These are phyloP conservation scores for Suhomyces vadensis DNA, from an alignment of 805 yeast species.

Conservation along the genomic window DNA sequence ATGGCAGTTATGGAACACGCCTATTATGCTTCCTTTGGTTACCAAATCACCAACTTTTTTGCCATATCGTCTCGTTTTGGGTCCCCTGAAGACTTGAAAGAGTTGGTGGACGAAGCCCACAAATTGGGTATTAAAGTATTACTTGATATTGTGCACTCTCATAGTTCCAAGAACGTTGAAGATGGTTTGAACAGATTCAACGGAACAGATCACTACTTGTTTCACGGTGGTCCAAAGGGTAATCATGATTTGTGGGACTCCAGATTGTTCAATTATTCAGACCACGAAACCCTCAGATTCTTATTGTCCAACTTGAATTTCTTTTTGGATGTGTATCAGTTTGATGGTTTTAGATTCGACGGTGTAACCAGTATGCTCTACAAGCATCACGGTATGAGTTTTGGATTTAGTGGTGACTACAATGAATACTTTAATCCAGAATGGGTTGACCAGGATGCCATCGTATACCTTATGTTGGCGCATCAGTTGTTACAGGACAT, in stretches of 20 bases:
- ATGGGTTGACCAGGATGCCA: constrained; percentile 83
- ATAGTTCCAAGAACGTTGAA: constrained; percentile 89
- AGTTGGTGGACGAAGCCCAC: constrained; percentile 89
- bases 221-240: constrained; percentile 91
- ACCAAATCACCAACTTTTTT: constrained; percentile 90
- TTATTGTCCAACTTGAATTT: constrained; percentile 80
- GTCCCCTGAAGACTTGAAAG: constrained; percentile 91
- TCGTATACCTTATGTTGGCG: constrained; percentile 87
- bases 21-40: constrained; percentile 97
- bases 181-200: constrained; percentile 94
- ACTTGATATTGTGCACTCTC: constrained; percentile 93
- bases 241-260: constrained; percentile 94
- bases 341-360: constrained; percentile 95
- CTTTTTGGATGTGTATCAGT: constrained; percentile 77
- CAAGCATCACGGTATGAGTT: constrained; percentile 88
- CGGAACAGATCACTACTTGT: constrained; percentile 93
- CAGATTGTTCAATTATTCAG: constrained; percentile 88
- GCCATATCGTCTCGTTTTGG: constrained; percentile 91
- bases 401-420: constrained; percentile 88
- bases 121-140: constrained; percentile 81
- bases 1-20: constrained; percentile 99
- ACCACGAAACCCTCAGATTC: constrained; percentile 87
- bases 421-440: constrained; percentile 82
- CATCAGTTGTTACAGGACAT: constrained; percentile 68
- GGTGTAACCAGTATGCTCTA: constrained; percentile 96